Evolutionary conservation across 306 rosid species (phyloP).

Genomic region (Vigna unguiculata): DNA sequence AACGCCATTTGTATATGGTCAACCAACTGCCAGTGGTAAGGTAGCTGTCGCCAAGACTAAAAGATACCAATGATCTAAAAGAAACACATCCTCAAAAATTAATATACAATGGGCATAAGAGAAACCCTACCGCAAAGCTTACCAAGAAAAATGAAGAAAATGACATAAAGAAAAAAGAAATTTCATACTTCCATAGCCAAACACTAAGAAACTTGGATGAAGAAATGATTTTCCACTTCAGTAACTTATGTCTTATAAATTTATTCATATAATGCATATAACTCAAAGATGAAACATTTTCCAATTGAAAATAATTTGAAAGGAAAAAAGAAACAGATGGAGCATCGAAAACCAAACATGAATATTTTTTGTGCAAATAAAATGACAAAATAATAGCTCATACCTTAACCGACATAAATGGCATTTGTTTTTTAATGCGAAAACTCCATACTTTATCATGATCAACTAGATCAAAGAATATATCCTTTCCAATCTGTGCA

Average conservation of each 20-base stretch:
- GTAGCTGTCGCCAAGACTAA: not conserved
- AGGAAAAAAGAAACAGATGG: not conserved
- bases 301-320: conserved; percentile 14
- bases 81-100: not conserved
- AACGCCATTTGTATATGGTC: not conserved
- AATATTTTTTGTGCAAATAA: not conserved
- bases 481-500: conserved; percentile 4
- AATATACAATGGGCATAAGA: not conserved
- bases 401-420: conserved; percentile 8
- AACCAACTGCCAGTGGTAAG: not conserved
- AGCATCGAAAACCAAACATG: not conserved
- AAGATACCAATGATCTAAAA: not conserved
- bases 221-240: not conserved
- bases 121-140: not conserved
- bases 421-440: conserved; percentile 3
- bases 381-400: not conserved
- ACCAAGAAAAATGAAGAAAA: not conserved
- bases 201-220: not conserved
- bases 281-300: not conserved
- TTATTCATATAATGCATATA: not conserved
- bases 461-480: conserved; percentile 22
- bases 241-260: conserved; percentile 1
- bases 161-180: not conserved
- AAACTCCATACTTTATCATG: conserved; percentile 14
- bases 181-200: not conserved